phyloP scores from a whole-genome alignment of 2,329 filamentous ascomycete genomes.

The Coniochaeta prunicola region DNA sequence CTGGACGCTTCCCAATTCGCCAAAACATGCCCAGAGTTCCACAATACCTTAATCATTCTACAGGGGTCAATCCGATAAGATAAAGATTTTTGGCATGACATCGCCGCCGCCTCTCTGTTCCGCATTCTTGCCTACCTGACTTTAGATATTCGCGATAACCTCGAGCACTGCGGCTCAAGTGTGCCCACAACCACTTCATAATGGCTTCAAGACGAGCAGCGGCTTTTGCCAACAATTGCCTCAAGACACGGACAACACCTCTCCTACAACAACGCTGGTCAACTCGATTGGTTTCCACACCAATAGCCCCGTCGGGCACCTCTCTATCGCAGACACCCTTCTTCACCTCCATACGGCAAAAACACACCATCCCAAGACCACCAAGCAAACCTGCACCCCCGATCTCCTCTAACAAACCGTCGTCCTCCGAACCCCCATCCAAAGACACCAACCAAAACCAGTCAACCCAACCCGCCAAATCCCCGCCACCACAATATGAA shows the following conservation, averaged over 20 bases:
- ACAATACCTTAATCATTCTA: background rate
- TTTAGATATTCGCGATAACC: background rate
- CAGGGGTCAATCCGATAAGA: background rate
- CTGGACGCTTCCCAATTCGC: background rate
- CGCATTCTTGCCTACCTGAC: background rate
- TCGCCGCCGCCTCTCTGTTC: background rate
- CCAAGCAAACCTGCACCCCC: slow-evolving; percentile 20
- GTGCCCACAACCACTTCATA: background rate
- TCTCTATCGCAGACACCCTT: background rate
- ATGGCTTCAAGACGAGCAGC: background rate
- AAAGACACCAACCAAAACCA: slow-evolving; percentile 9
- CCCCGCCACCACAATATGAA: slow-evolving; percentile 63
- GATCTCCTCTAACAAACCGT: slow-evolving; percentile 38
- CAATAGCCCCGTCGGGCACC: background rate
- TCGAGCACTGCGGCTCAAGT: background rate
- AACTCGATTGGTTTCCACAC: background rate
- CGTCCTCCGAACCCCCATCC: background rate
- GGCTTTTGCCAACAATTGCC: background rate
- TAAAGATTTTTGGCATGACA: background rate
- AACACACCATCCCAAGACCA: slow-evolving; percentile 22
- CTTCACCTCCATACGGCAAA: slow-evolving; percentile 11
- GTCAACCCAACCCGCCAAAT: slow-evolving; percentile 16
- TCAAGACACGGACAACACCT: background rate
- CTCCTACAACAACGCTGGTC: background rate
- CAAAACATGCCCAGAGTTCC: background rate